Evolutionary conservation across 352 stramenopile species (phyloP), one percentile per base, ranked within the genome.

Genomic region (Globisporangium ultimum): DNA sequence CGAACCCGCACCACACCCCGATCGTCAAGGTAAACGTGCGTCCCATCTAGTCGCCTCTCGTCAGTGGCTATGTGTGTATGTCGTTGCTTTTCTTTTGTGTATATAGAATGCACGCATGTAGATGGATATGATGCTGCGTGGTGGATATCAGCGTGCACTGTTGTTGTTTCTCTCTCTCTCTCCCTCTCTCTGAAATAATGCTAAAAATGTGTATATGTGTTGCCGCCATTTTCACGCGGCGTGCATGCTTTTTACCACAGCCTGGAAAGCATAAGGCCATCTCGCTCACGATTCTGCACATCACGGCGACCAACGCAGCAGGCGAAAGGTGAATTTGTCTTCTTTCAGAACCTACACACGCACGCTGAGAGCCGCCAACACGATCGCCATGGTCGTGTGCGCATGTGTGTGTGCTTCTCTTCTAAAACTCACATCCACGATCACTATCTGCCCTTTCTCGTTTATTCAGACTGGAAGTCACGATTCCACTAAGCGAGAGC

Each of bases 401-500:
- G 24, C 24, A 5, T 32, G 24, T 22, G 11, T 45, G n/a, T 6
- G 15, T 43, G n/a, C 6, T 41, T 28, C 48, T 53, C 48, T 24
- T 50, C 20, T 22, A n/a, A n/a, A 22, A 7, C 14, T 22, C 18
- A 7, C 18, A 22, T 10, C 32, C 14, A 8, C 34, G 48, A 12
- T 20, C 15, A 17, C 34, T 3, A 9, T 48, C 20, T 38, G n/a
- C 6, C 40, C n/a, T 61, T n/a, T 34, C 18, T 13, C 14, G 24
- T 48, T 50, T n/a, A 7, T 24, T 22, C 55, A 68, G 62, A 40
- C 58, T 75, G 12, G 74, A 73, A 18, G 78, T 72, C 12, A 61
- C 74, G 43, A 48, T 85, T 2, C 72, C 75, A 5, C 53, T 85
- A 11, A 76, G 68, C 13, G 61, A 74, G 28, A 58, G 53, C 9